Percentiles rank a stretch among this genome's conserved stretches.
Evolutionary conservation across 2,329 filamentous ascomycete genomes (phyloP).

Genomic region (Sporothrix variecibatus): DNA sequence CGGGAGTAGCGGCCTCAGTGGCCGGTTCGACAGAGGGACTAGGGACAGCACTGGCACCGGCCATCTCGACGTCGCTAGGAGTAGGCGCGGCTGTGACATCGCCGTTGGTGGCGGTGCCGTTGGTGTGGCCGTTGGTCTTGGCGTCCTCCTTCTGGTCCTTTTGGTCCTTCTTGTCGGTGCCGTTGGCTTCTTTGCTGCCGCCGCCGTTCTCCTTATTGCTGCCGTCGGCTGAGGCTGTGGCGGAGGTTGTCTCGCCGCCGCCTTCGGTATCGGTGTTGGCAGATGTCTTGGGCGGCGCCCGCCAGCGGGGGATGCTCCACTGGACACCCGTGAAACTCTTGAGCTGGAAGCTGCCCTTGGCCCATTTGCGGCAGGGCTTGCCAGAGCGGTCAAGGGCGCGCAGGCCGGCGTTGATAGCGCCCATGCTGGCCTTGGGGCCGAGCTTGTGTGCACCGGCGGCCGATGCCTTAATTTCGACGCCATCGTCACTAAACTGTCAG

Average conservation of each 20-base stretch:
- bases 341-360: constrained; percentile 75
- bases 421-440: constrained; percentile 93
- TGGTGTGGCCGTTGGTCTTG: constrained; percentile 40
- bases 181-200: constrained; percentile 45
- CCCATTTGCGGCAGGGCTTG: constrained; percentile 90
- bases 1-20: constrained; percentile 23
- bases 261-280: constrained; percentile 41
- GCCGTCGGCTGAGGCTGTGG: constrained; percentile 39
- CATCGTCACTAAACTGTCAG: constrained; percentile 56
- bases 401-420: constrained; percentile 94
- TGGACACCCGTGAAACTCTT: constrained; percentile 89
- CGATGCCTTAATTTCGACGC: constrained; percentile 54
- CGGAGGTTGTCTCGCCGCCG: constrained; percentile 40
- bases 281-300: constrained; percentile 63
- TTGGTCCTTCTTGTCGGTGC: constrained; percentile 28
- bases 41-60: constrained; percentile 52
- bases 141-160: constrained; percentile 47
- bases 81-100: constrained; percentile 29
- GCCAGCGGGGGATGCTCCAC: constrained; percentile 84
- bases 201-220: constrained; percentile 66
- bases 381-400: constrained; percentile 91
- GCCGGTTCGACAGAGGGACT: constrained; percentile 43
- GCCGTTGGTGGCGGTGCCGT: neutral
- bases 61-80: constrained; percentile 55
- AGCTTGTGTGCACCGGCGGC: constrained; percentile 72